These are phyloP conservation scores for Salix brachista DNA, from an alignment of 345 rosid species.

Conservation along the genomic window DNA sequence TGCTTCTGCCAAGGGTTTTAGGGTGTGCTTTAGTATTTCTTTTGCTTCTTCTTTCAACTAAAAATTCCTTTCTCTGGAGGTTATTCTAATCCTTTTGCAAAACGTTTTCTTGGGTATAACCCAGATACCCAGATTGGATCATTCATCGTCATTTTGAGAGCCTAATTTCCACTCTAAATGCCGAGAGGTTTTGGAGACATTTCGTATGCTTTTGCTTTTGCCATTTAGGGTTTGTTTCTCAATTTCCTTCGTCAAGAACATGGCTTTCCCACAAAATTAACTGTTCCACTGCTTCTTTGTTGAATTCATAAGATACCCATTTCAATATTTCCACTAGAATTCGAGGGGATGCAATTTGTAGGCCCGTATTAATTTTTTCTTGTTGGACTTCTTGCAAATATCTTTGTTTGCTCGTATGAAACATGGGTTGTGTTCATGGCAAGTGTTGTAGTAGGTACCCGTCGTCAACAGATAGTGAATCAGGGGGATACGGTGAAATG, in stretches of 20 bases:
- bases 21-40: background rate
- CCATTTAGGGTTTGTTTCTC: conserved; percentile 16
- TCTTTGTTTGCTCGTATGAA: background rate
- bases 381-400: conserved; percentile 28
- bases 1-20: conserved; percentile 4
- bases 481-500: conserved; percentile 27
- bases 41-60: background rate
- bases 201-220: conserved; percentile 4
- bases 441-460: conserved; percentile 71
- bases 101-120: conserved; percentile 3
- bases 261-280: conserved; percentile 25
- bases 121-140: background rate
- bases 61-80: background rate
- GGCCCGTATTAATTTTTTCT: conserved; percentile 10
- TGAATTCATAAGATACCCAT: conserved; percentile 23
- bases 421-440: conserved; percentile 88
- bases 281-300: conserved; percentile 21
- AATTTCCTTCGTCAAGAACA: conserved; percentile 6
- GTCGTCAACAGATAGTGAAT: conserved; percentile 55
- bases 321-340: conserved; percentile 14
- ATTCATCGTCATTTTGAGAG: background rate
- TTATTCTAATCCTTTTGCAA: conserved; percentile 10
- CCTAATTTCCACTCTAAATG: background rate
- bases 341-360: background rate
- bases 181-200: background rate